Conservation (phyloP, 2,329 filamentous ascomycete genomes). For the Stagonosporopsis cucurbitacearum region DNA sequence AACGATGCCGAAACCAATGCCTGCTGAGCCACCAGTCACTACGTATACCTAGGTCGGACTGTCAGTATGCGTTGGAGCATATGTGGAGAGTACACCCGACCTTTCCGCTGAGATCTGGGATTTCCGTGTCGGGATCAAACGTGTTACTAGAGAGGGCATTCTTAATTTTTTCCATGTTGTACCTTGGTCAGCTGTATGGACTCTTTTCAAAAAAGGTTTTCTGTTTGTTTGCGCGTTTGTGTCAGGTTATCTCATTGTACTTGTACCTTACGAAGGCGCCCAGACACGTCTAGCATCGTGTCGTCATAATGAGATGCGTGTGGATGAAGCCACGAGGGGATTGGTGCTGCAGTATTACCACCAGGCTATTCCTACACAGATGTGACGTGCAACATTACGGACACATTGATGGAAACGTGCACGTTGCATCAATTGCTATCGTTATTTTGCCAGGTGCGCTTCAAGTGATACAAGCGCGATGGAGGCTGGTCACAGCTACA, state of each 20-base stretch:
- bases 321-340: not conserved
- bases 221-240: not conserved
- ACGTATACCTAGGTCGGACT: slow-evolving; percentile 52
- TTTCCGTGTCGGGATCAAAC: slow-evolving; percentile 50
- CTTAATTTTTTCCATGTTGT: slow-evolving; percentile 7
- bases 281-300: slow-evolving; percentile 11
- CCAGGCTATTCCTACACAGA: not conserved
- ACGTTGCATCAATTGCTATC: not conserved
- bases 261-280: not conserved
- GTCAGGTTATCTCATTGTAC: not conserved
- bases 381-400: not conserved
- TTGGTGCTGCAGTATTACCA: slow-evolving; percentile 1
- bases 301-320: slow-evolving; percentile 17
- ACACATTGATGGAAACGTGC: not conserved
- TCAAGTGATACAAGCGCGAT: not conserved
- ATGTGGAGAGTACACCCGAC: slow-evolving; percentile 16
- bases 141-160: slow-evolving; percentile 40
- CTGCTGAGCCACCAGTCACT: slow-evolving; percentile 58
- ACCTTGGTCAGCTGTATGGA: not conserved
- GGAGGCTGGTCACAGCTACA: not conserved
- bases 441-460: not conserved
- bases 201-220: not conserved
- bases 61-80: not conserved
- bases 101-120: slow-evolving; percentile 51
- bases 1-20: slow-evolving; percentile 60